phyloP scores from a whole-genome alignment of 352 stramenopile genomes.

The Phytophthora litchii region DNA sequence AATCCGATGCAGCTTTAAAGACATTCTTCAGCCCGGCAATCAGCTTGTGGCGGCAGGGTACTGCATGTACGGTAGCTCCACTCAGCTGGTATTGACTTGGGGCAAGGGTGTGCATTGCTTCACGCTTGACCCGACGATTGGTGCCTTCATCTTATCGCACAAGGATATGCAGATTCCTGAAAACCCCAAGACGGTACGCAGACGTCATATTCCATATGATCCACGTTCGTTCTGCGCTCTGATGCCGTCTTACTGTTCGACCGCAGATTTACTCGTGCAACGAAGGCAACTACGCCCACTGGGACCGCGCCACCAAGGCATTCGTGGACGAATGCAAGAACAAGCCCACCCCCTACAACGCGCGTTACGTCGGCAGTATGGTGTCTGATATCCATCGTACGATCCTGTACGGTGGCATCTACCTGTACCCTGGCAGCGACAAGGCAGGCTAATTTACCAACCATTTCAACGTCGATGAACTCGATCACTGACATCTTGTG shows the following conservation, averaged over 20 bases:
- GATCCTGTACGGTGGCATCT: conserved; percentile 98
- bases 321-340: conserved; percentile 90
- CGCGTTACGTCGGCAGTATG: conserved; percentile 98
- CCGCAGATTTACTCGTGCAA: conserved; percentile 96
- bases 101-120: conserved; percentile 95
- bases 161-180: conserved; percentile 94
- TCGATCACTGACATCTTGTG: conserved; percentile 1
- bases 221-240: not conserved
- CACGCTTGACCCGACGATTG: conserved; percentile 97
- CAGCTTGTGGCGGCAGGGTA: conserved; percentile 96
- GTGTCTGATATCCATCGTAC: conserved; percentile 98
- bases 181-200: conserved; percentile 77
- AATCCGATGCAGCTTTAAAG: conserved; percentile 59
- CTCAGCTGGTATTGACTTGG: conserved; percentile 97
- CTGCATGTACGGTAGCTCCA: conserved; percentile 98
- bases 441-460: conserved; percentile 64
- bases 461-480: conserved; percentile 12
- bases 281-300: conserved; percentile 96
- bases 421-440: conserved; percentile 96
- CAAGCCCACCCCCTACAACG: conserved; percentile 81
- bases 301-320: conserved; percentile 91
- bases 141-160: conserved; percentile 97
- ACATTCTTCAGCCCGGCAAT: conserved; percentile 93
- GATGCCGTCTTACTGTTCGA: not conserved
- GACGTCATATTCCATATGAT: too few relatives aligned